Conservation (phyloP, 2,329 filamentous ascomycete species). For the Beauveria asiatica region DNA sequence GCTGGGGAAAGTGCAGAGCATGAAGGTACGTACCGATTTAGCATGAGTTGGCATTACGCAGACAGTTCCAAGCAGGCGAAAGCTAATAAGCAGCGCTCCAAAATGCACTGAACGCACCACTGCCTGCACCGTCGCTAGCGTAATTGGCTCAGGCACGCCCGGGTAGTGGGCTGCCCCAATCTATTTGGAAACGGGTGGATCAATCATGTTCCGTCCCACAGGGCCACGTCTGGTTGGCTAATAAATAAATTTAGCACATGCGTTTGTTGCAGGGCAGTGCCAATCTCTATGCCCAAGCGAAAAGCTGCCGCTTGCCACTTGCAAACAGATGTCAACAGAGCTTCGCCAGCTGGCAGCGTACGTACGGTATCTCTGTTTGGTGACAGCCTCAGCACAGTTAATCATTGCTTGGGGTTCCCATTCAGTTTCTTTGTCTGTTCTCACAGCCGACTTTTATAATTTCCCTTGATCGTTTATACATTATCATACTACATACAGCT, state of each 20-base stretch:
- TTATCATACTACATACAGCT: too few species aligned
- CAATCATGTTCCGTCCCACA: conserved; percentile 9
- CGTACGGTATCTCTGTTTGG: background rate
- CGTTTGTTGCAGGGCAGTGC: background rate
- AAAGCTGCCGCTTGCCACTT: background rate
- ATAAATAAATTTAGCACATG: too few species aligned
- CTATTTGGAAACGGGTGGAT: conserved; percentile 10
- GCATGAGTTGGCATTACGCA: background rate
- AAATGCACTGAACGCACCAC: background rate
- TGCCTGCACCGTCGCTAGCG: background rate
- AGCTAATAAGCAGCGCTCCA: background rate
- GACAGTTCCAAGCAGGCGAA: background rate
- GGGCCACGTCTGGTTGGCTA: background rate
- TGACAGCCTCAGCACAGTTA: background rate
- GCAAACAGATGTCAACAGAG: background rate
- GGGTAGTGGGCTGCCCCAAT: background rate
- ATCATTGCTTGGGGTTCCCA: background rate
- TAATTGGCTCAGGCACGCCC: conserved; percentile 6
- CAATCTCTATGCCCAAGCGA: background rate
- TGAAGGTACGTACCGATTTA: background rate
- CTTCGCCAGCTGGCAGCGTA: background rate
- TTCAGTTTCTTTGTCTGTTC: too few species aligned
- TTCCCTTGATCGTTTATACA: too few species aligned
- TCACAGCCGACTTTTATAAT: too few species aligned
- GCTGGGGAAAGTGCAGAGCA: background rate